Evolutionary conservation across 1,284 basidiomycete species (phyloP), one percentile per base, ranked within the genome.

Genomic region (Ustilago curta): DNA sequence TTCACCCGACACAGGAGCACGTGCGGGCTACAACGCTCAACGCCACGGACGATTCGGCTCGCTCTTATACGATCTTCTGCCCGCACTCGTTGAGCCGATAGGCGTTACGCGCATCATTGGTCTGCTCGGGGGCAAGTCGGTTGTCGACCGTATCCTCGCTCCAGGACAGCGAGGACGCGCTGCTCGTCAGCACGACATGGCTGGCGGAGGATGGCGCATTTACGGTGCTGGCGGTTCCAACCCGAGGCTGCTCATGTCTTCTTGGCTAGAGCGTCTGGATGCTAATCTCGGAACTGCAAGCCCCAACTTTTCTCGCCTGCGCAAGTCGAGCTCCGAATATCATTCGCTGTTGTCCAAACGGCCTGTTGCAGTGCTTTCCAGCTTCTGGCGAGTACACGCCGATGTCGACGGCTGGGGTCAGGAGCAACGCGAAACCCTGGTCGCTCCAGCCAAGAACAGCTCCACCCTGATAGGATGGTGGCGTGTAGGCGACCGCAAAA

Each of bases 381-480:
- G 60, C 61, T 80, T 80, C 37, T 80, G 78, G 78, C 70, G 72
- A 59, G 55, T 80, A 1, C 76, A 77, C 32, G 54, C 61, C 11
- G 78, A 80, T 31, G 50, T 76, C 11, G 44, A 68, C 5, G 78
- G 78, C 2, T 80, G 76, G 76, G 78, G 58, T 16, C 50, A 71
- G 42, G 58, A 68, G 35, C 78, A 80, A 44, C 51, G 72, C 23
- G 55, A 61, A 31, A 59, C 48, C 7, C 43, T 72, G 2, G 70
- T 78, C 4, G 58, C 49, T 11, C 57, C 62, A 1, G 70, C 70
- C 14, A 71, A 64, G 53, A 65, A 69, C 55, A 45, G 56, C 39
- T 59, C 69, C 3, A 68, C 43, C 39, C 29, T 80, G n/a, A 72
- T 78, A 25, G 78, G 78, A 2, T 80, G 78, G 78, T 80, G 78